These are phyloP conservation scores for Bruguiera hainesii DNA, from an alignment of 441 rosid genomes.

Conservation along the genomic window DNA sequence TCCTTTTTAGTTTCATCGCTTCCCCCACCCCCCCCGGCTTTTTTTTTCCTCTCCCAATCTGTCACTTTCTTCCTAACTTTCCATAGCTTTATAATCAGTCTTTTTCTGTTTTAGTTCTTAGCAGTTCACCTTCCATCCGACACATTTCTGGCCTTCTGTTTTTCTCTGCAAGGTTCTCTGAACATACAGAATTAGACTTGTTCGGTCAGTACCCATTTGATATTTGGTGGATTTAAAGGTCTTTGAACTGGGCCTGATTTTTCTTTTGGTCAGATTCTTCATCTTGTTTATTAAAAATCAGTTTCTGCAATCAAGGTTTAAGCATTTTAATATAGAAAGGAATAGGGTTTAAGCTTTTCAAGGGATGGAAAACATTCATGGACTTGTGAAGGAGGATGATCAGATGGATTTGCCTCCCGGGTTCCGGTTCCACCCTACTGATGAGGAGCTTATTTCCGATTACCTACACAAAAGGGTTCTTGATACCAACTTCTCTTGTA, in stretches of 20 bases:
- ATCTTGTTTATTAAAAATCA: not conserved
- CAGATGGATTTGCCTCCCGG: constrained; percentile 91
- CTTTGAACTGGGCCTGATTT: not conserved
- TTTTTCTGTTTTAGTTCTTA: constrained; percentile 16
- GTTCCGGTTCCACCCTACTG: constrained; percentile 90
- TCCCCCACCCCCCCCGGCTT: not conserved
- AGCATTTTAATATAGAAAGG: not conserved
- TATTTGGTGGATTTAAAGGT: constrained; percentile 1
- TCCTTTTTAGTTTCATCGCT: constrained; percentile 5
- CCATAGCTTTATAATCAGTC: constrained; percentile 19
- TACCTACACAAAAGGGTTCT: constrained; percentile 70
- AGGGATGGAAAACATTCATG: constrained; percentile 49
- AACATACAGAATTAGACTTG: constrained; percentile 15
- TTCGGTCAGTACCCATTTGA: constrained; percentile 13
- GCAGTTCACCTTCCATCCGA: constrained; percentile 24
- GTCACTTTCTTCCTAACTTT: constrained; percentile 1
- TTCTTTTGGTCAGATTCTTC: not conserved
- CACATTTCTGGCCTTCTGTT: constrained; percentile 16
- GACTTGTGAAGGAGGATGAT: constrained; percentile 47
- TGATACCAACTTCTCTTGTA: constrained; percentile 46
- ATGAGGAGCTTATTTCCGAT: constrained; percentile 86
- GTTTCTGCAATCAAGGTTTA: constrained; percentile 8
- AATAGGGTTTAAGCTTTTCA: constrained; percentile 31
- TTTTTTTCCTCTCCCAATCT: not conserved
- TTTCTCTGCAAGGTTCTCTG: constrained; percentile 20